Evolutionary conservation across 345 rosid species (phyloP).

Genomic region (Populus alba): DNA sequence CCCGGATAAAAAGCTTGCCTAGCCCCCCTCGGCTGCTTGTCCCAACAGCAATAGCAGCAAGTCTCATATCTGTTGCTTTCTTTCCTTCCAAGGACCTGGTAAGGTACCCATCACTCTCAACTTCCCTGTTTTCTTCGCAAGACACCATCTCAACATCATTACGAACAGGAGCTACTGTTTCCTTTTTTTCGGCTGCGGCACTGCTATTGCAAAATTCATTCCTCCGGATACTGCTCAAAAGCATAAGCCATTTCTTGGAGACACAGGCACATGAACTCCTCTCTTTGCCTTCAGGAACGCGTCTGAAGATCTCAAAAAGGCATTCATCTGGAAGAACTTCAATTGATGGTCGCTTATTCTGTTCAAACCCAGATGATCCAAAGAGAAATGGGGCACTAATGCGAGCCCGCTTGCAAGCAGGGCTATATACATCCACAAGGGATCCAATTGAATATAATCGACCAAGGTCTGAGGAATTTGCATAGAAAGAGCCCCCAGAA

Average conservation of each 20-base stretch:
- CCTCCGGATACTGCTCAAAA: constrained; percentile 51
- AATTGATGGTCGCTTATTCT: constrained; percentile 43
- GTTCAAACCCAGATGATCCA: constrained; percentile 26
- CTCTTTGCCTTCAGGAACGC: constrained; percentile 49
- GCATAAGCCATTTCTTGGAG: constrained; percentile 65
- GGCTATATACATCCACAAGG: constrained; percentile 43
- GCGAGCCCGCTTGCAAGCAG: constrained; percentile 67
- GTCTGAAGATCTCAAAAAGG: constrained; percentile 68
- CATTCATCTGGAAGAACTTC: constrained; percentile 74
- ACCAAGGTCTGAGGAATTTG: constrained; percentile 41
- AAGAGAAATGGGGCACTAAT: constrained; percentile 32
- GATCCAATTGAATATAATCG: constrained; percentile 42
- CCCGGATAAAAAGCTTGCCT: constrained; percentile 63
- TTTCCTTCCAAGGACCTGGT: constrained; percentile 69
- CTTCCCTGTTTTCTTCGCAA: constrained; percentile 26
- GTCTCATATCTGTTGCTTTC: constrained; percentile 69
- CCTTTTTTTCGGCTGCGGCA: constrained; percentile 3
- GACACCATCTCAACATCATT: constrained; percentile 41
- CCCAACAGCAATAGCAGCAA: constrained; percentile 70
- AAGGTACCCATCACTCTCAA: constrained; percentile 50
- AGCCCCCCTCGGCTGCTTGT: constrained; percentile 60
- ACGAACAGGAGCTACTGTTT: constrained; percentile 18
- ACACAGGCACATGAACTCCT: constrained; percentile 59
- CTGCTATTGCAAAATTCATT: constrained; percentile 35
- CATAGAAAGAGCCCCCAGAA: constrained; percentile 42